phyloP scores from a whole-genome alignment of 805 yeast species.

The Blastobotrys robertii region DNA sequence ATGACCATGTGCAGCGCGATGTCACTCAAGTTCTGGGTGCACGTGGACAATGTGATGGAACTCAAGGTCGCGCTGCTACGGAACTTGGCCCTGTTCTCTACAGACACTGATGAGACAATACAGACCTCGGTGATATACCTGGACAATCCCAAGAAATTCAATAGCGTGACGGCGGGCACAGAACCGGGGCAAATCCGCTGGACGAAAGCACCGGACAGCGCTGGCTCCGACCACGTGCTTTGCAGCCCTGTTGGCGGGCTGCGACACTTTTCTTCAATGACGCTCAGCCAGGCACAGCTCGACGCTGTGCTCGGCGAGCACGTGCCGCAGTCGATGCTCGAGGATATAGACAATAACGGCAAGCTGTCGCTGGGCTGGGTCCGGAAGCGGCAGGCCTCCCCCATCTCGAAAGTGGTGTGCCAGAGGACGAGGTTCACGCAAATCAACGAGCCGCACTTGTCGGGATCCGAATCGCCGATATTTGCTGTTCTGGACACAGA shows the following conservation, averaged over 20 bases:
- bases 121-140: slow-evolving; percentile 20
- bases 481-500: slow-evolving; percentile 32
- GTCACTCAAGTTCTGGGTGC: slow-evolving; percentile 43
- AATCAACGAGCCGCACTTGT: slow-evolving; percentile 2
- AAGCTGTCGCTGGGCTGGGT: slow-evolving; percentile 31
- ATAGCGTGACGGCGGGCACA: slow-evolving; percentile 26
- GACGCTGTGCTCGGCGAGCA: slow-evolving; percentile 8
- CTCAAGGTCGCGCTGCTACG: slow-evolving; percentile 38
- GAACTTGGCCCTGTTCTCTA: slow-evolving; percentile 31
- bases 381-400: slow-evolving; percentile 19
- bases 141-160: slow-evolving; percentile 28
- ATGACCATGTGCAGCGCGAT: slow-evolving; percentile 27
- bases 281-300: slow-evolving; percentile 7
- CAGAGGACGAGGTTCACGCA: slow-evolving; percentile 21
- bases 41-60: slow-evolving; percentile 49
- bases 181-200: slow-evolving; percentile 33
- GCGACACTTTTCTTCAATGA: slow-evolving; percentile 22
- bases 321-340: neutral
- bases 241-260: slow-evolving; percentile 32
- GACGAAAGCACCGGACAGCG: slow-evolving; percentile 10
- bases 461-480: slow-evolving; percentile 12
- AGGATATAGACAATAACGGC: neutral
- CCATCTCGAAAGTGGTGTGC: slow-evolving; percentile 18
- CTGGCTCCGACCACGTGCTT: slow-evolving; percentile 15
- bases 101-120: slow-evolving; percentile 10